These are phyloP conservation scores for Calonectria hawksworthii DNA, from an alignment of 2,329 filamentous ascomycete genomes.

Conservation along the genomic window DNA sequence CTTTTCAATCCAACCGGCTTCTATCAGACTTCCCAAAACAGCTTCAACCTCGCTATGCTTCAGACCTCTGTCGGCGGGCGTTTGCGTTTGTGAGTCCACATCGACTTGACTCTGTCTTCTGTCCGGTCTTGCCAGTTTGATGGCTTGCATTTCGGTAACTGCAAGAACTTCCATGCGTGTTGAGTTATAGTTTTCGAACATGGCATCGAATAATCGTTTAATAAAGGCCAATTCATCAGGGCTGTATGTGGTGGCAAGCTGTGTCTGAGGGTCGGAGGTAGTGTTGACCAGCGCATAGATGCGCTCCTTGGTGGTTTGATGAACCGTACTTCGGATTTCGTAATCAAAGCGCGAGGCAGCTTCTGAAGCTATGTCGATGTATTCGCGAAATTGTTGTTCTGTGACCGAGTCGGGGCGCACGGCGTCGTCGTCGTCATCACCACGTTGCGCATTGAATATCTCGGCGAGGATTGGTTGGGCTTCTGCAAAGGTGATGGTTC, in stretches of 20 bases:
- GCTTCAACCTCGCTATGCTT: conserved; percentile 84
- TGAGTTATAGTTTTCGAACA: conserved; percentile 93
- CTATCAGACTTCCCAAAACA: conserved; percentile 77
- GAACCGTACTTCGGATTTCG: conserved; percentile 82
- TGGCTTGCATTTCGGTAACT: conserved; percentile 82
- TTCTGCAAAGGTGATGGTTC: conserved; percentile 81
- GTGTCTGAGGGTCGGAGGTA: conserved; percentile 85
- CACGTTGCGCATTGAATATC: conserved; percentile 73
- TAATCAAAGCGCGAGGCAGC: conserved; percentile 86
- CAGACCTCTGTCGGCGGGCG: conserved; percentile 67
- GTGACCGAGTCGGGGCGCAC: conserved; percentile 75
- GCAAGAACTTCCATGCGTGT: conserved; percentile 86
- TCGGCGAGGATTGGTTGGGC: conserved; percentile 81
- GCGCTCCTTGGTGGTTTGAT: conserved; percentile 77
- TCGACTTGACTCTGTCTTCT: conserved; percentile 51
- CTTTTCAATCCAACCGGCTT: conserved; percentile 88
- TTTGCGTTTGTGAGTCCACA: conserved; percentile 52
- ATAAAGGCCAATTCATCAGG: conserved; percentile 92
- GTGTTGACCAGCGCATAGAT: conserved; percentile 91
- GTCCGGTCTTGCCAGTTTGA: conserved; percentile 74
- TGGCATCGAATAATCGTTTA: conserved; percentile 87
- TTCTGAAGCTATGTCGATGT: conserved; percentile 78
- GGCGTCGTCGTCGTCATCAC: conserved; percentile 52
- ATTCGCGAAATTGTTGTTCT: conserved; percentile 75
- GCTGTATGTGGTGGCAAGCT: conserved; percentile 85